A percentile compares a stretch with the other conserved stretches of the same genome.
phyloP scores from a whole-genome alignment of 2,329 filamentous ascomycete genomes.

The Fulvia fulva region DNA sequence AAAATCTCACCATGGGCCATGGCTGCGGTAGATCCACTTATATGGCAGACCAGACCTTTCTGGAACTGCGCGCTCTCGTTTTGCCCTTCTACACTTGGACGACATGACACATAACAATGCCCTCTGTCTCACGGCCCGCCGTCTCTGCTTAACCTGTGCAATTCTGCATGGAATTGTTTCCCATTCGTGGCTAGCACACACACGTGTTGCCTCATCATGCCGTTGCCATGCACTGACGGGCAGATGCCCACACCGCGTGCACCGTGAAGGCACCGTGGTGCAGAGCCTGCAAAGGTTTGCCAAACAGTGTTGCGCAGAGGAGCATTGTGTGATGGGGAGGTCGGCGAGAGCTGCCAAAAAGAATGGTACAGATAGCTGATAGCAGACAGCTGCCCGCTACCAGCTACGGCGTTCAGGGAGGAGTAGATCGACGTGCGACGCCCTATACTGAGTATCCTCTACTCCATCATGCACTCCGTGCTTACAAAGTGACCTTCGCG shows the following conservation, averaged over 20 bases:
- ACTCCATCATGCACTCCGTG: not conserved
- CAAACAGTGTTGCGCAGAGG: not conserved
- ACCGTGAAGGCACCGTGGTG: conserved; percentile 7
- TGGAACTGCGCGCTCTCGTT: conserved; percentile 1
- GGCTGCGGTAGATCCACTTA: not conserved
- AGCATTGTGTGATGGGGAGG: not conserved
- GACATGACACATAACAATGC: conserved; percentile 9
- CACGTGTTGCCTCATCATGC: conserved; percentile 9
- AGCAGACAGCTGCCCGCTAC: not conserved
- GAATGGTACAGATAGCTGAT: too few relatives aligned
- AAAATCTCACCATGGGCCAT: not conserved
- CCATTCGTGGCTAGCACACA: conserved; percentile 10
- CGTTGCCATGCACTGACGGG: not conserved
- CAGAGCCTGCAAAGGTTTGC: conserved; percentile 5
- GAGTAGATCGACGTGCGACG: not conserved
- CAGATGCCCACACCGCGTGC: conserved; percentile 7
- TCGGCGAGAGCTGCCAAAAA: not conserved
- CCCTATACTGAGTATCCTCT: too few relatives aligned
- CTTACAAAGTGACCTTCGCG: not conserved
- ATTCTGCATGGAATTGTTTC: conserved; percentile 11
- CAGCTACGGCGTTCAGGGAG: not conserved
- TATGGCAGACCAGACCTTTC: conserved; percentile 3
- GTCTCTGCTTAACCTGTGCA: conserved; percentile 6
- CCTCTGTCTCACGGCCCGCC: not conserved
- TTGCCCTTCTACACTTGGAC: conserved; percentile 4